These are phyloP conservation scores for Parmelia sp. DNA, from an alignment of 495 filamentous ascomycete genomes.

Conservation along the genomic window DNA sequence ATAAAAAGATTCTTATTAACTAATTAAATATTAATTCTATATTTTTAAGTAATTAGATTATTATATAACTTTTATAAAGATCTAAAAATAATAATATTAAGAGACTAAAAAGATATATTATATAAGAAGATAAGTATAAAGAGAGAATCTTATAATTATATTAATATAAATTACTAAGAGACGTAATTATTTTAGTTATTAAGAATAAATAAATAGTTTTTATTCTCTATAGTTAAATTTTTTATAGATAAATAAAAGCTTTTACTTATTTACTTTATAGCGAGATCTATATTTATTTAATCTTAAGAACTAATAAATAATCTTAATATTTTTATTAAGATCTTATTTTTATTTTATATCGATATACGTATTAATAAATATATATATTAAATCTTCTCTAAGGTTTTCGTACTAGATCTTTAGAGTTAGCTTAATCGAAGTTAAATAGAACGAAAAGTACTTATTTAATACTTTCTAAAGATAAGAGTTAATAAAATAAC, in stretches of 20 bases:
- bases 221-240: not conserved
- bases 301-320: not conserved
- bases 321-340: not conserved
- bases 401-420: too few relatives aligned
- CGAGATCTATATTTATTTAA: not conserved
- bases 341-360: not conserved
- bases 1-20: not conserved
- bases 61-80: not conserved
- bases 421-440: too few relatives aligned
- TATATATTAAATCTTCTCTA: too few relatives aligned
- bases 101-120: not conserved
- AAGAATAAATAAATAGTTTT: not conserved
- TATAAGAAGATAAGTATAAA: not conserved
- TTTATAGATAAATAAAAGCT: not conserved
- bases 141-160: not conserved
- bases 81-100: not conserved
- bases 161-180: not conserved
- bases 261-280: not conserved
- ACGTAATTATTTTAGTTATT: not conserved
- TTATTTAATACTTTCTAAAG: not conserved
- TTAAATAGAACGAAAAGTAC: too few relatives aligned
- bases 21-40: not conserved
- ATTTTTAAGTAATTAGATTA: not conserved
- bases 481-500: not conserved
- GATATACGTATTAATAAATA: too few relatives aligned